Evolutionary conservation across 139 green algal species (phyloP).

Genomic region (Klebsormidium nitens): DNA sequence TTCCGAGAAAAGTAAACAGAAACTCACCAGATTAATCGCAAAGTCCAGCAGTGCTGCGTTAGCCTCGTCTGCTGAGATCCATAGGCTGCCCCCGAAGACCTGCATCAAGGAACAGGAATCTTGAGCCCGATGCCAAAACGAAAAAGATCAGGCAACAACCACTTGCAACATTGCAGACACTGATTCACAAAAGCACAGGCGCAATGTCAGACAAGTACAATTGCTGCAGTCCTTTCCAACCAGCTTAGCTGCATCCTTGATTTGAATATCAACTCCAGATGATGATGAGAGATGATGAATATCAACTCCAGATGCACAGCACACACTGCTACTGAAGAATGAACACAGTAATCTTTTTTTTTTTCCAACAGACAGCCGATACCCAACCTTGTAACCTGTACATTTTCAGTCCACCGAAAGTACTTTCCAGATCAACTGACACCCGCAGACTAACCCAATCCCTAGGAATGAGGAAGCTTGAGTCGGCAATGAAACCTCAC

Average conservation of each 20-base stretch:
- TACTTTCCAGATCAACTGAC: too few relatives aligned
- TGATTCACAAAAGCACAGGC: background rate
- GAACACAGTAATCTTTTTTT: too few relatives aligned
- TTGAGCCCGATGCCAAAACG: background rate
- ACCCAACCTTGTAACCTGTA: too few relatives aligned
- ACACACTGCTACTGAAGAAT: background rate
- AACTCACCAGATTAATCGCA: conserved; percentile 14
- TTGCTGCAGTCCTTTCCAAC: background rate
- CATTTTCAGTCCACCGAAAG: too few relatives aligned
- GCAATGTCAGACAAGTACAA: background rate
- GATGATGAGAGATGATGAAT: too few relatives aligned
- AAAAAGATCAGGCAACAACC: too few relatives aligned
- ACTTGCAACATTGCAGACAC: background rate
- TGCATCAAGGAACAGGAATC: background rate
- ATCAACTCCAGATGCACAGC: too few relatives aligned
- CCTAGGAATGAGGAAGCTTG: conserved; percentile 8
- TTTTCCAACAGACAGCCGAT: too few relatives aligned
- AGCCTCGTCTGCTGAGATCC: conserved; percentile 11
- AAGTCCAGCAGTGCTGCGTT: conserved; percentile 19
- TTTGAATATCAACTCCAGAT: too few relatives aligned
- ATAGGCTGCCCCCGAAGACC: conserved; percentile 21
- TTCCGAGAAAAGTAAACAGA: too few relatives aligned
- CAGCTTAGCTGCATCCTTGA: too few relatives aligned
- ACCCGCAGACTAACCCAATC: background rate
- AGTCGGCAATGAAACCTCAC: too few relatives aligned